These are phyloP conservation scores for Teratosphaeria destructans DNA, from an alignment of 2,329 filamentous ascomycete genomes.

Conservation along the genomic window DNA sequence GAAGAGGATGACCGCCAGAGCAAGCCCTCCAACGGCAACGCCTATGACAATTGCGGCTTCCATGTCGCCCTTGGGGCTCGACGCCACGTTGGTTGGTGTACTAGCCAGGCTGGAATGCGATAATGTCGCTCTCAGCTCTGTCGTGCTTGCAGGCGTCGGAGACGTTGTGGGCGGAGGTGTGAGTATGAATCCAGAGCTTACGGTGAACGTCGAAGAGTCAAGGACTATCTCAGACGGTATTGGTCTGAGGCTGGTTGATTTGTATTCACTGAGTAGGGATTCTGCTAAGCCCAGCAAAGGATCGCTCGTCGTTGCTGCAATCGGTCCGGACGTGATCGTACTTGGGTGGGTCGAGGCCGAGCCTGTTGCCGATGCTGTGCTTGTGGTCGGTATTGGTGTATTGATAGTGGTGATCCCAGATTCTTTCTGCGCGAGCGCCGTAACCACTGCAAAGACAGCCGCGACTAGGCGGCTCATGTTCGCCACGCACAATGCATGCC, in stretches of 20 bases:
- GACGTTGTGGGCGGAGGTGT: background rate
- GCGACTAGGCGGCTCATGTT: background rate
- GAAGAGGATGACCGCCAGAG: constrained; percentile 3
- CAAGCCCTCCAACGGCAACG: constrained; percentile 6
- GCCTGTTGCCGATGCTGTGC: background rate
- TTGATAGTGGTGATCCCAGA: background rate
- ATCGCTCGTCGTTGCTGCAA: background rate
- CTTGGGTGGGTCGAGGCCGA: background rate
- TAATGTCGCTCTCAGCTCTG: background rate
- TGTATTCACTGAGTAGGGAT: constrained; percentile 4
- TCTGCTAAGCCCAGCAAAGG: constrained; percentile 1
- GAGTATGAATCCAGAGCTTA: constrained; percentile 1
- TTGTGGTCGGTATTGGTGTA: background rate
- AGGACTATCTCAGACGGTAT: constrained; percentile 3
- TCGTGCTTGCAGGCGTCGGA: background rate
- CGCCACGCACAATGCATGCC: background rate
- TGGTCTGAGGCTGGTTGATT: constrained; percentile 5
- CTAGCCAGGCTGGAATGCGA: background rate
- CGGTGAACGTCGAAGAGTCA: constrained; percentile 1
- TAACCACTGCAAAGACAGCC: background rate
- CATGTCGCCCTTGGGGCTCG: constrained; percentile 1
- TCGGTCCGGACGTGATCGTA: background rate
- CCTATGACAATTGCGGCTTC: constrained; percentile 7
- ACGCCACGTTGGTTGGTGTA: background rate
- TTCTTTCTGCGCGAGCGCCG: background rate